These are phyloP conservation scores for Pulveroboletus sp. DNA, from an alignment of 768 basidiomycete genomes.

Conservation along the genomic window DNA sequence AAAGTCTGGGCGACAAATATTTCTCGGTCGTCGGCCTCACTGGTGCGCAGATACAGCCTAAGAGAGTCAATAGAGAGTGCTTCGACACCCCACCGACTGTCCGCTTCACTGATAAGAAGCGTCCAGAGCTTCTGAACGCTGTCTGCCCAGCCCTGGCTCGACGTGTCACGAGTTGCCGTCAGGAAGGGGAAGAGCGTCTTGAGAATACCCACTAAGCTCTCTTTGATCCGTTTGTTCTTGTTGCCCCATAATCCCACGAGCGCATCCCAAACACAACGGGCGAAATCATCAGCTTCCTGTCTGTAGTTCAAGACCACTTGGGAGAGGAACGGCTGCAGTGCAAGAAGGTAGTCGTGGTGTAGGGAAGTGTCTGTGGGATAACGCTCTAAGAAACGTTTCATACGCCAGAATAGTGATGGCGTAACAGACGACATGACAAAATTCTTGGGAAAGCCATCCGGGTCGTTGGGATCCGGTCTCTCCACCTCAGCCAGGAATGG, in stretches of 20 bases:
- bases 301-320: constrained; percentile 77
- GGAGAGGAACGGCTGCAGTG: constrained; percentile 63
- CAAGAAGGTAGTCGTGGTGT: constrained; percentile 67
- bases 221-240: constrained; percentile 72
- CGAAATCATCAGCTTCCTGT: constrained; percentile 54
- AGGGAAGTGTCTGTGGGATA: constrained; percentile 75
- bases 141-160: constrained; percentile 39
- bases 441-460: constrained; percentile 32
- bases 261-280: constrained; percentile 54
- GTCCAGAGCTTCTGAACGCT: constrained; percentile 51
- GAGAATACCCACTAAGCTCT: constrained; percentile 71
- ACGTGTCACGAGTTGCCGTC: constrained; percentile 32
- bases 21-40: constrained; percentile 17
- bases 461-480: constrained; percentile 18
- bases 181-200: constrained; percentile 71
- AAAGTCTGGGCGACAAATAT: constrained; percentile 66
- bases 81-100: constrained; percentile 60
- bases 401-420: constrained; percentile 52
- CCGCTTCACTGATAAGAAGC: constrained; percentile 56
- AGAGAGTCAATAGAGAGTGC: constrained; percentile 61
- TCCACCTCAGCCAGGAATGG: constrained; percentile 48
- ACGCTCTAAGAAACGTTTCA: constrained; percentile 56
- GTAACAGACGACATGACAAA: constrained; percentile 17
- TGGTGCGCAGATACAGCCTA: constrained; percentile 44
- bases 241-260: constrained; percentile 74